Evolutionary conservation across 345 rosid genomes (phyloP).

Genomic region (Eucalyptus sp.): DNA sequence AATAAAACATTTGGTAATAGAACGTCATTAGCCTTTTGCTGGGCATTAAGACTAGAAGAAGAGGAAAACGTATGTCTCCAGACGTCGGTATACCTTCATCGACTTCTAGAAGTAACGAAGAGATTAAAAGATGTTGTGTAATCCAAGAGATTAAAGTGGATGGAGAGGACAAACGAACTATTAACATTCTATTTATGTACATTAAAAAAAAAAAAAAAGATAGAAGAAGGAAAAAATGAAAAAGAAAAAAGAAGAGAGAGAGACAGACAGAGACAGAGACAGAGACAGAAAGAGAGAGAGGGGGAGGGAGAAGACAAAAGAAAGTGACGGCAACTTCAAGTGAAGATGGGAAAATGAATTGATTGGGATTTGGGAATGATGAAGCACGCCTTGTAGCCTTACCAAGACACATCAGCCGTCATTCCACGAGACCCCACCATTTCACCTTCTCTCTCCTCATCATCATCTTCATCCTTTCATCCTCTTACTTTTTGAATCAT

Average conservation of each 20-base stretch:
- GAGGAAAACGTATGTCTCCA: background rate
- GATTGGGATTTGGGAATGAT: slow-evolving; percentile 1
- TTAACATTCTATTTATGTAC: background rate
- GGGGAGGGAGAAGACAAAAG: background rate
- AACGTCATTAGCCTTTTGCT: background rate
- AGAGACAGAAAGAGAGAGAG: background rate
- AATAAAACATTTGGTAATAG: background rate
- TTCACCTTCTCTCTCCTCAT: background rate
- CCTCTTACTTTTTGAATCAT: background rate
- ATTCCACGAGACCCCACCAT: background rate
- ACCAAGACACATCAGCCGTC: slow-evolving; percentile 10
- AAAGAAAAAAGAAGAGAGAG: background rate
- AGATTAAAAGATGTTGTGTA: background rate
- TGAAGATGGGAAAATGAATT: background rate
- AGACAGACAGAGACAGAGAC: too few species aligned
- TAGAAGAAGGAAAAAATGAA: background rate
- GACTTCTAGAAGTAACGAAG: background rate
- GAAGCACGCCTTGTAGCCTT: slow-evolving; percentile 36
- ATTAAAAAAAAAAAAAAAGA: background rate
- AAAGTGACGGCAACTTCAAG: slow-evolving; percentile 2
- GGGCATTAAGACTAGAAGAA: background rate
- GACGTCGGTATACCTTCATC: background rate
- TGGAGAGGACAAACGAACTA: background rate
- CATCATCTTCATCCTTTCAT: background rate
- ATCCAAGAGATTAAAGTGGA: background rate